Evolutionary conservation across 768 basidiomycete genomes (phyloP).

Genomic region (Hysterangium stoloniferum): DNA sequence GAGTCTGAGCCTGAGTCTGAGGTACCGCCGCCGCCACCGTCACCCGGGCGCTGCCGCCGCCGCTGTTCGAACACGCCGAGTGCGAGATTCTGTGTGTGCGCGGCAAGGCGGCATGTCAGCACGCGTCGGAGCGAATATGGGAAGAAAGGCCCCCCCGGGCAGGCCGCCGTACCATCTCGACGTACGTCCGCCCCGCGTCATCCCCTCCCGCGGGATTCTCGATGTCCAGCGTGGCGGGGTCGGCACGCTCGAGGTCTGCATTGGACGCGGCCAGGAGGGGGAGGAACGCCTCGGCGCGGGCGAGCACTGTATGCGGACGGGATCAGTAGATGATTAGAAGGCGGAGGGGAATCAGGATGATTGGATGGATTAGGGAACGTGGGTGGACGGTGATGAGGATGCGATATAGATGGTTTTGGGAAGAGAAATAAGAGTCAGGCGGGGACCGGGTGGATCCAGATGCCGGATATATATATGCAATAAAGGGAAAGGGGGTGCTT

Average conservation of each 20-base stretch:
- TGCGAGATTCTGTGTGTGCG: not conserved
- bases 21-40: no score
- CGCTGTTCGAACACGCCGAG: not conserved
- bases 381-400: not conserved
- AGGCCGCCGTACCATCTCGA: not conserved
- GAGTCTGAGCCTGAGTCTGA: not conserved
- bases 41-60: not conserved
- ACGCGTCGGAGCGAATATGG: not conserved
- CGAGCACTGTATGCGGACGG: not conserved
- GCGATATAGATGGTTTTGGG: not conserved
- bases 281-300: not conserved
- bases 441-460: not conserved
- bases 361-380: not conserved
- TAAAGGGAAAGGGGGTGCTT: not conserved
- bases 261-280: slow-evolving; percentile 45
- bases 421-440: not conserved
- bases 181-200: not conserved
- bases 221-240: not conserved
- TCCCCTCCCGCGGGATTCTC: not conserved
- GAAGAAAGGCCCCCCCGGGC: not conserved
- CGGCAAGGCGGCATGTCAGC: not conserved
- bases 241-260: slow-evolving; percentile 35
- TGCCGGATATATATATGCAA: no score
- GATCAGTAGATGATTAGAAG: not conserved
- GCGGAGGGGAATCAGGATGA: not conserved